phyloP scores from a whole-genome alignment of 257 asterid genomes.

The Marsdenia floribunda region DNA sequence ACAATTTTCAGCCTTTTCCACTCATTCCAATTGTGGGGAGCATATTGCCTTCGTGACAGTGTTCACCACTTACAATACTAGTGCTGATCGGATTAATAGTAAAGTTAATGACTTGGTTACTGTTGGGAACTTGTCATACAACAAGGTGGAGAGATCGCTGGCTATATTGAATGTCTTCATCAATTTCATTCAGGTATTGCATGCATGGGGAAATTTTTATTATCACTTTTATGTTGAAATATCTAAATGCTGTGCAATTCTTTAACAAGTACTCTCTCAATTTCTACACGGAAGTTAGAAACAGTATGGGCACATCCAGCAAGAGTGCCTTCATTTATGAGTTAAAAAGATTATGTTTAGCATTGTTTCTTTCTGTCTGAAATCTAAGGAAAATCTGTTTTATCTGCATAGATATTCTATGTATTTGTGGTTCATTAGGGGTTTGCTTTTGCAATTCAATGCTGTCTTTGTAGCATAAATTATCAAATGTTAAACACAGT shows the following conservation, averaged over 20 bases:
- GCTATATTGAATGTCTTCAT: slow-evolving; percentile 71
- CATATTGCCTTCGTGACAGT: slow-evolving; percentile 67
- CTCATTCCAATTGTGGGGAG: slow-evolving; percentile 26
- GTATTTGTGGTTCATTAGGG: background rate
- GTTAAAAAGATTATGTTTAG: background rate
- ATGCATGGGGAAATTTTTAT: background rate
- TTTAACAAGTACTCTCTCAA: background rate
- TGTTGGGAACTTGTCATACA: slow-evolving; percentile 65
- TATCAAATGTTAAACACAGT: background rate
- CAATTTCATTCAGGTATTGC: slow-evolving; percentile 76
- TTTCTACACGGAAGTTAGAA: background rate
- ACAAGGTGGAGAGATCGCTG: slow-evolving; percentile 72
- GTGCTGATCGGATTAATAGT: slow-evolving; percentile 30
- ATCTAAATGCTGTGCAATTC: background rate
- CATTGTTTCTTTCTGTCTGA: background rate
- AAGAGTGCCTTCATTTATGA: background rate
- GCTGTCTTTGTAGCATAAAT: background rate
- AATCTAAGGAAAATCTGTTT: background rate
- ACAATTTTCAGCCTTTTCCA: slow-evolving; percentile 22
- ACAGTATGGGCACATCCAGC: background rate
- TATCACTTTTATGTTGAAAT: background rate
- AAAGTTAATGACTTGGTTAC: slow-evolving; percentile 50
- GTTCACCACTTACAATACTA: slow-evolving; percentile 58
- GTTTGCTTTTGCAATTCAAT: background rate
- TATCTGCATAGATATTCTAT: background rate